A percentile compares a stretch with the other conserved stretches of the same genome.
Evolutionary conservation across 768 basidiomycete species (phyloP).

Genomic region (Sarcodon sp.): DNA sequence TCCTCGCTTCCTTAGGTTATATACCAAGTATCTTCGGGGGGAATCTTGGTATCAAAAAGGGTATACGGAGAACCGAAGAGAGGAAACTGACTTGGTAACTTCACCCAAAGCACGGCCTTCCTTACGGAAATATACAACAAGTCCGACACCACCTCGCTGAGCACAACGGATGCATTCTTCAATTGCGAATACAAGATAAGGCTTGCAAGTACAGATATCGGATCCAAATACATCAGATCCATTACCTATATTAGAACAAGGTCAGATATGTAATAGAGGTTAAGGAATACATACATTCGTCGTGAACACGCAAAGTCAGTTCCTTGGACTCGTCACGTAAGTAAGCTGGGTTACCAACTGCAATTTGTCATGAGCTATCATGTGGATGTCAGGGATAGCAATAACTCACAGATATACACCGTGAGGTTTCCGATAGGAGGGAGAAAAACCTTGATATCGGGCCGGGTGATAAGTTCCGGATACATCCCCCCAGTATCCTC

Average conservation of each 20-base stretch:
- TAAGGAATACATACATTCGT: conserved; percentile 58
- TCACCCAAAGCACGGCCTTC: conserved; percentile 91
- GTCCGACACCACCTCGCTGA: conserved; percentile 79
- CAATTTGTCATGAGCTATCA: conserved; percentile 2
- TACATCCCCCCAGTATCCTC: conserved; percentile 97
- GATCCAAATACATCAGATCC: conserved; percentile 96
- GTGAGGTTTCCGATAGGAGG: conserved; percentile 90
- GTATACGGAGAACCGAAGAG: neutral
- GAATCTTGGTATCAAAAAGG: neutral
- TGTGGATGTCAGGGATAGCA: neutral
- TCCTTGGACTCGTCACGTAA: conserved; percentile 67
- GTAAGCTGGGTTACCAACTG: conserved; percentile 77
- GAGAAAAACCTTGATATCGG: conserved; percentile 91
- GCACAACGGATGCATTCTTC: conserved; percentile 84
- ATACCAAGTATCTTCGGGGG: conserved; percentile 66
- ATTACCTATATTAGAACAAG: conserved; percentile 46
- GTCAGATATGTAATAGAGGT: neutral
- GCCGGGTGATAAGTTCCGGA: conserved; percentile 89
- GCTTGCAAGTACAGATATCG: conserved; percentile 87
- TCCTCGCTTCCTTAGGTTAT: conserved; percentile 91
- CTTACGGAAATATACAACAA: conserved; percentile 91
- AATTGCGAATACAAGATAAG: conserved; percentile 86
- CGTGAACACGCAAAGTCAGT: conserved; percentile 82
- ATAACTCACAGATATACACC: conserved; percentile 72
- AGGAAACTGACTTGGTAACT: conserved; percentile 61